These are phyloP conservation scores for Metschnikowia kofuensis DNA, from an alignment of 805 yeast species.

Conservation along the genomic window DNA sequence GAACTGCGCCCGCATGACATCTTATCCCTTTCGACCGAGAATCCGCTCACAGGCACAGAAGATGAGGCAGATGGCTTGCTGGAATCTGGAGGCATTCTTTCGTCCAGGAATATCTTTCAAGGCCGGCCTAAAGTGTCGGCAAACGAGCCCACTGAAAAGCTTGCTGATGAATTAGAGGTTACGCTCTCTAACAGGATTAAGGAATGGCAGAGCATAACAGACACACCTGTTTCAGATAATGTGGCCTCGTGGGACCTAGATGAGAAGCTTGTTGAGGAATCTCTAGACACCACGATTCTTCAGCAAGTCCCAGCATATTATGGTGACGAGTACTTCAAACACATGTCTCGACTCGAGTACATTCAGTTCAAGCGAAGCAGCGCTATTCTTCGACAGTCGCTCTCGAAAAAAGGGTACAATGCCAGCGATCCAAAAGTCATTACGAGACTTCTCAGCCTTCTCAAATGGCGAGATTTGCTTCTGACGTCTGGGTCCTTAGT, in stretches of 20 bases:
- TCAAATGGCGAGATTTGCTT: slow-evolving; percentile 17
- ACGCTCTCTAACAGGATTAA: slow-evolving; percentile 15
- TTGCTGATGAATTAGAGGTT: slow-evolving; percentile 8
- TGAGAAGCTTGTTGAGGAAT: slow-evolving; percentile 13
- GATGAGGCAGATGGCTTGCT: slow-evolving; percentile 7
- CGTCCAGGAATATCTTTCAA: neutral
- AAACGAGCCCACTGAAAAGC: slow-evolving; percentile 9
- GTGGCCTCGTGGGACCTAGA: slow-evolving; percentile 22
- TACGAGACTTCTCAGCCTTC: slow-evolving; percentile 11
- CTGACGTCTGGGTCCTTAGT: slow-evolving; percentile 17
- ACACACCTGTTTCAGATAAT: slow-evolving; percentile 15
- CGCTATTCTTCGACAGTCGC: slow-evolving; percentile 11
- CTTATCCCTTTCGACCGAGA: slow-evolving; percentile 17
- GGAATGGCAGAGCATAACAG: slow-evolving; percentile 17
- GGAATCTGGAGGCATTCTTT: neutral
- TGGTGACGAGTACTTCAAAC: slow-evolving; percentile 16
- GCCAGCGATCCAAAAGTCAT: slow-evolving; percentile 12
- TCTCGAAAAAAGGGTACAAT: slow-evolving; percentile 12
- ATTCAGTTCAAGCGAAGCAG: slow-evolving; percentile 13
- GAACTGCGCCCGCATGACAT: slow-evolving; percentile 15
- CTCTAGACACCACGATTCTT: slow-evolving; percentile 12
- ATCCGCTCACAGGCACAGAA: slow-evolving; percentile 13
- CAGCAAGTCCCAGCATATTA: slow-evolving; percentile 15
- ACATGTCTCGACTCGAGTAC: slow-evolving; percentile 15
- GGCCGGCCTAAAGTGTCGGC: neutral